Evolutionary conservation across 495 filamentous ascomycete genomes (phyloP).

Genomic region (Cairneyella variabilis): DNA sequence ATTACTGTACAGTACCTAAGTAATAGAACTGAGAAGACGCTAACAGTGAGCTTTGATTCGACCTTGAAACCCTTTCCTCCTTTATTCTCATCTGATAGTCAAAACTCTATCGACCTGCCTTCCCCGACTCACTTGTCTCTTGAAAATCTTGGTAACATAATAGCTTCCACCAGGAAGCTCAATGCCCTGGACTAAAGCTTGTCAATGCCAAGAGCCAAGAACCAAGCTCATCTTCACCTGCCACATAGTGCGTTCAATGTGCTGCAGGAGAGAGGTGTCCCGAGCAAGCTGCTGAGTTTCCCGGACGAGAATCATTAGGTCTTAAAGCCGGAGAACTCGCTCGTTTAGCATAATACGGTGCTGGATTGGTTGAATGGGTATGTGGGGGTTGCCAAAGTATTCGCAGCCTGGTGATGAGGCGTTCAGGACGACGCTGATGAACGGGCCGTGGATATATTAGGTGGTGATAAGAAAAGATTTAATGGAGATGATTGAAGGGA

Average conservation of each 20-base stretch:
- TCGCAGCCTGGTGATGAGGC: conserved; percentile 1
- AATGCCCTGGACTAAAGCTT: too few relatives aligned
- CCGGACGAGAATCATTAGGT: conserved; percentile 85
- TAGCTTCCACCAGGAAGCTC: too few relatives aligned
- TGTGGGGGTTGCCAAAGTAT: conserved; percentile 40
- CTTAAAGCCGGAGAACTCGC: conserved; percentile 80
- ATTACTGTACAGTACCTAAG: too few relatives aligned
- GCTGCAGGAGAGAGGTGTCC: conserved; percentile 65
- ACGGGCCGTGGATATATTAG: conserved; percentile 9
- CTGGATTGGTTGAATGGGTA: conserved; percentile 84
- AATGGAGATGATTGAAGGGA: too few relatives aligned
- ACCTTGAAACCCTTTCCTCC: too few relatives aligned
- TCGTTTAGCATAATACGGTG: conserved; percentile 85
- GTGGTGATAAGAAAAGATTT: neutral
- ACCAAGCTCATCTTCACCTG: neutral
- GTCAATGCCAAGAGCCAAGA: too few relatives aligned
- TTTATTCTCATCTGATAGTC: too few relatives aligned
- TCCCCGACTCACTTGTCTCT: too few relatives aligned
- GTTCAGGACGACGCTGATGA: conserved; percentile 3
- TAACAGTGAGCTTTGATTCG: too few relatives aligned
- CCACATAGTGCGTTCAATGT: conserved; percentile 72
- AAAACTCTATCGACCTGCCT: too few relatives aligned
- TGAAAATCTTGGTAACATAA: too few relatives aligned
- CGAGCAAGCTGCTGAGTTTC: conserved; percentile 74
- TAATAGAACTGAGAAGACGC: too few relatives aligned